Evolutionary conservation across 306 rosid genomes (phyloP), one percentile per base, ranked within the genome.

Genomic region (Lathyrus oleraceus): DNA sequence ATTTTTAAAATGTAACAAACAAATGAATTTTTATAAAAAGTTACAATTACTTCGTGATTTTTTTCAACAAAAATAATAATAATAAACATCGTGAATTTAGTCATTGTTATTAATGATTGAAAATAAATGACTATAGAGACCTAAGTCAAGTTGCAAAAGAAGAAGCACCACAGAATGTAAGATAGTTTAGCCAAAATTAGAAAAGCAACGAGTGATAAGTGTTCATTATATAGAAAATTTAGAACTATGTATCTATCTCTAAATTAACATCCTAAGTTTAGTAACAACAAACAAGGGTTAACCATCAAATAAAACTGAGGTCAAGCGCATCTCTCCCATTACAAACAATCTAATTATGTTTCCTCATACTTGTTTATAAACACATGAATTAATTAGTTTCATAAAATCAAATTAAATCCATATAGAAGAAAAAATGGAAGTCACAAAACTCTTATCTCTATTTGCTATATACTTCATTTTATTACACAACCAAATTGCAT

Each of bases 391-490:
- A 25, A 27, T 5, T 2, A 42, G 1, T 67, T 38, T 49, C 51
- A 65, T 0, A 71, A 25, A 23, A 49, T 17, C 0, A 59, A 67
- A 57, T 35, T 8, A 30, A 49, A 47, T 1, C 27, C 0, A 61
- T 8, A 61, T 10, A 5, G 4, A 10, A 39, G 4, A 28, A 57
- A 74, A 30, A 45, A 81, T 89, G 97, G 81, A 74, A 65, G 25
- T 54, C 35, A 5, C 49, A 47, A 45, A 54, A 3, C 25, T 23
- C 17, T 10, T 81, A 32, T 47, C 78, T 52, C 48, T 86, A 42
- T 70, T 57, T 21, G 32, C 49, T 0, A 49, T 77, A 3, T 79
- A 54, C 70, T 4, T 79, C 39, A 19, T 67, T 19, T 38, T 70
- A n/a, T 21, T 27, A 16, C 73, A 81, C 38, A 35, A 67, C n/a